phyloP scores from a whole-genome alignment of 345 rosid species.

The Camelina hispida region DNA sequence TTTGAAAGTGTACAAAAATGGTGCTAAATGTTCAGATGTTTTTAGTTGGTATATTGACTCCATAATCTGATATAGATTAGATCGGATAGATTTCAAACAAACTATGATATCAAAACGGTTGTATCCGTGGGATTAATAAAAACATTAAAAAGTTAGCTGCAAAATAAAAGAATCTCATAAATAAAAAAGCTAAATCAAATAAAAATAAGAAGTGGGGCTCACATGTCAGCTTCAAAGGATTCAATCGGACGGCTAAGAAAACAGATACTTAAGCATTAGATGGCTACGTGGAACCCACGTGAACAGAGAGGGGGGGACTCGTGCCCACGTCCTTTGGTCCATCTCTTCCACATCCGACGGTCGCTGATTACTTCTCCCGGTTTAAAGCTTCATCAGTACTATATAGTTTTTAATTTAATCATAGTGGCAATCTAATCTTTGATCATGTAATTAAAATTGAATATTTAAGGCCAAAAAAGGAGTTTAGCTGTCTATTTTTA shows the following conservation, averaged over 20 bases:
- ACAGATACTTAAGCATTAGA: conserved; percentile 20
- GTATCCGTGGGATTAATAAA: conserved; percentile 35
- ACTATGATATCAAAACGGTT: not conserved
- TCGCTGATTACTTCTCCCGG: conserved; percentile 23
- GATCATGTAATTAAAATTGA: conserved; percentile 28
- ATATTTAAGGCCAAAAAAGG: conserved; percentile 23
- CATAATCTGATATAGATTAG: conserved; percentile 14
- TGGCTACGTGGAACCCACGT: conserved; percentile 36
- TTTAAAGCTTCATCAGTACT: conserved; percentile 16
- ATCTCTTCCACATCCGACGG: conserved; percentile 37
- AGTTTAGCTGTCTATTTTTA: conserved; percentile 45
- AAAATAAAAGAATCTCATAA: not conserved
- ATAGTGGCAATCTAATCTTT: conserved; percentile 39
- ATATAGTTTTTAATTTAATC: not conserved
- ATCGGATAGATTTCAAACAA: not conserved
- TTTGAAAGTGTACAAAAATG: not conserved
- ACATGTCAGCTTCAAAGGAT: conserved; percentile 48
- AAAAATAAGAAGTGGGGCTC: conserved; percentile 41
- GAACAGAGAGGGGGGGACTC: conserved; percentile 41
- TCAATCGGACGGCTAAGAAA: conserved; percentile 45
- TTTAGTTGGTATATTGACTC: conserved; percentile 28
- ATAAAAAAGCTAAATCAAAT: not conserved
- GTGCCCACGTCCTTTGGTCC: conserved; percentile 44
- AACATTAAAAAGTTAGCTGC: not conserved
- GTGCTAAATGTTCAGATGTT: conserved; percentile 7